A percentile compares a stretch with the other conserved stretches of the same genome.
Evolutionary conservation across 306 rosid genomes (phyloP).

Genomic region (Quercus berberidifolia): DNA sequence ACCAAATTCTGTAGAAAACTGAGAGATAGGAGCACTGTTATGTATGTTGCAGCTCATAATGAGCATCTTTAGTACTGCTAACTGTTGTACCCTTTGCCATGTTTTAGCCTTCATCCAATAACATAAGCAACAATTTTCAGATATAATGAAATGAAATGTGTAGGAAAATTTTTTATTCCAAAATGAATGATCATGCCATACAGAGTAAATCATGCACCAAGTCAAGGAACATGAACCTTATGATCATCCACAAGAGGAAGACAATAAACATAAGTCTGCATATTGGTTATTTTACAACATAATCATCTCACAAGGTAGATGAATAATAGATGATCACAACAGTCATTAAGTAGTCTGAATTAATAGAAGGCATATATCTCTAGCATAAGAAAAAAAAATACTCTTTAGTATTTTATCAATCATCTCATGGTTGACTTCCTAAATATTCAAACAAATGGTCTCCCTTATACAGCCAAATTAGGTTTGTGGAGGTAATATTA

Average conservation of each 20-base stretch:
- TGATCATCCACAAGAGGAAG: too few relatives aligned
- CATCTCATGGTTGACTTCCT: not conserved
- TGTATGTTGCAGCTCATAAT: not conserved
- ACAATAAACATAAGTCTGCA: too few relatives aligned
- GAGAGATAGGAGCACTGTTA: not conserved
- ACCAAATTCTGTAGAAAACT: not conserved
- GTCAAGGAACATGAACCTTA: too few relatives aligned
- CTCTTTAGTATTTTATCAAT: too few relatives aligned
- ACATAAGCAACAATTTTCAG: not conserved
- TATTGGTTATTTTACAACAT: too few relatives aligned
- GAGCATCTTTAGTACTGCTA: not conserved
- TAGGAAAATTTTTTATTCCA: not conserved
- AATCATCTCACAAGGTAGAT: too few relatives aligned
- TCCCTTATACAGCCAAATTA: not conserved
- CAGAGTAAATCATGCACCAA: too few relatives aligned
- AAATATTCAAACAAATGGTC: not conserved
- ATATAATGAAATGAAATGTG: not conserved
- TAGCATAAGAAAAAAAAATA: too few relatives aligned
- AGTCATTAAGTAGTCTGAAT: too few relatives aligned
- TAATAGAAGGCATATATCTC: too few relatives aligned
- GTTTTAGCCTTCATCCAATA: not conserved
- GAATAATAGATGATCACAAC: too few relatives aligned
- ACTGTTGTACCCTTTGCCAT: not conserved
- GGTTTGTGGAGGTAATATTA: not conserved
- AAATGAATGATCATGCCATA: not conserved